Evolutionary conservation across 345 rosid species (phyloP), one percentile per base, ranked within the genome.

Genomic region (Carallia brachiata): DNA sequence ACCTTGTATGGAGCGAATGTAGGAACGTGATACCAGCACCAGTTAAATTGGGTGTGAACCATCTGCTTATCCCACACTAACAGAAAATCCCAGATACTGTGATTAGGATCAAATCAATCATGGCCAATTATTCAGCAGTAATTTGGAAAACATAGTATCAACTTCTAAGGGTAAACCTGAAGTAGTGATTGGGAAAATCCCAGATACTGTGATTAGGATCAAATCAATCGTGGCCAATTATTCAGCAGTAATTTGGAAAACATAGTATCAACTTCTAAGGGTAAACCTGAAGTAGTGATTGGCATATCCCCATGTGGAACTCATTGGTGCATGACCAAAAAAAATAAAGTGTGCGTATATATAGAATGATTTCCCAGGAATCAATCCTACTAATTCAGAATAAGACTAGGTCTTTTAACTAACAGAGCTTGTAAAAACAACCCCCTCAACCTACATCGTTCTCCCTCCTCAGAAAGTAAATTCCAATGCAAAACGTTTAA

Each of bases 11-110:
- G 97, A 60, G 86, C 84, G 53, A 84, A 95, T 6, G 99, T 95
- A 48, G 97, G 97, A 69, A 88, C 91, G 36, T 95, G 96, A 75
- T 87, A 77, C 97, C 97, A 95, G 63, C 77, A 78, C 97, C 99
- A 95, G 75, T 92, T 90, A 68, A 87, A 95, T 77, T 90, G 93
- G 34, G 84, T 81, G 79, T 92, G 86, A 73, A 90, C 97, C 94
- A 95, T 90, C 86, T 95, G 92, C 93, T 95, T 95, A 84, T 95
- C 99, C 97, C 99, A 92, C 83, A 92, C 97, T 92, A 79, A 17
- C 67, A 74, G 58, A 56, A 63, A 31, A 74, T 6, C 47, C 52
- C 65, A 18, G 18, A 61, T 6, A 7, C 3, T 6, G 2, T 62
- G 63, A n/a, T 48, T 34, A 75, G 54, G 31, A 50, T 67, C 66